These are phyloP conservation scores for Pseudonitzschia delicatissima DNA, from an alignment of 108 stramenopile genomes.

Conservation along the genomic window DNA sequence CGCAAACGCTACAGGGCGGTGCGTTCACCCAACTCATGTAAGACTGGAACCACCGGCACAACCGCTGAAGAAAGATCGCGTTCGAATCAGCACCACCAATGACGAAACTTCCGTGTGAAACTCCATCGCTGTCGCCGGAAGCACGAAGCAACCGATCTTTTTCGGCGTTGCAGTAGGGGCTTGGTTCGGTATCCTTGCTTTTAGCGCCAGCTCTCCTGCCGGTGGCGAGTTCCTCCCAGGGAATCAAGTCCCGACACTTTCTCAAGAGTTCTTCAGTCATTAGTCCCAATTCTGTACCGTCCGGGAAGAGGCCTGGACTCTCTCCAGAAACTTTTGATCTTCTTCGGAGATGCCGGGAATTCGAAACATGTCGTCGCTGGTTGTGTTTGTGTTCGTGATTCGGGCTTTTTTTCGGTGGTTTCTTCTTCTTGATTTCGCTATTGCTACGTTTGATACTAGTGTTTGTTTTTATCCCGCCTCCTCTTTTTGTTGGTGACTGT, in stretches of 20 bases:
- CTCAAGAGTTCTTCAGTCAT: constrained; percentile 38
- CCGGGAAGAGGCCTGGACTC: constrained; percentile 25
- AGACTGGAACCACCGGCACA: constrained; percentile 66
- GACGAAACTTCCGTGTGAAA: no score
- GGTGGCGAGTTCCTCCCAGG: constrained; percentile 43
- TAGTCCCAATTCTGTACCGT: constrained; percentile 74
- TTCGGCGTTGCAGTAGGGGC: constrained; percentile 18
- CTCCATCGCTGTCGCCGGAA: no score
- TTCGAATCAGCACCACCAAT: constrained; percentile 16
- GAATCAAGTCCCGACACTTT: constrained; percentile 55
- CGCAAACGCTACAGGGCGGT: constrained; percentile 57
- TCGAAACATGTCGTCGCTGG: neutral
- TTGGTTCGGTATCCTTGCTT: constrained; percentile 25
- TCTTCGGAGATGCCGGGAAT: constrained; percentile 11
- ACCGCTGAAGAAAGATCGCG: constrained; percentile 65
- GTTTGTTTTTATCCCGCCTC: neutral
- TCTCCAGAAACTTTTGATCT: constrained; percentile 22
- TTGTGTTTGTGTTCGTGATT: neutral
- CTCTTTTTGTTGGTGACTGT: neutral
- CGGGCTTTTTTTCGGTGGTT: neutral
- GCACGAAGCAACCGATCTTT: constrained; percentile 20
- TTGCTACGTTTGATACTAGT: neutral
- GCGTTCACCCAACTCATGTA: constrained; percentile 83
- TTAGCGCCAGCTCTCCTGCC: constrained; percentile 15
- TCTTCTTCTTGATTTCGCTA: neutral